These are phyloP conservation scores for Apiospora pterosperma DNA, from an alignment of 2,329 filamentous ascomycete genomes.

Conservation along the genomic window DNA sequence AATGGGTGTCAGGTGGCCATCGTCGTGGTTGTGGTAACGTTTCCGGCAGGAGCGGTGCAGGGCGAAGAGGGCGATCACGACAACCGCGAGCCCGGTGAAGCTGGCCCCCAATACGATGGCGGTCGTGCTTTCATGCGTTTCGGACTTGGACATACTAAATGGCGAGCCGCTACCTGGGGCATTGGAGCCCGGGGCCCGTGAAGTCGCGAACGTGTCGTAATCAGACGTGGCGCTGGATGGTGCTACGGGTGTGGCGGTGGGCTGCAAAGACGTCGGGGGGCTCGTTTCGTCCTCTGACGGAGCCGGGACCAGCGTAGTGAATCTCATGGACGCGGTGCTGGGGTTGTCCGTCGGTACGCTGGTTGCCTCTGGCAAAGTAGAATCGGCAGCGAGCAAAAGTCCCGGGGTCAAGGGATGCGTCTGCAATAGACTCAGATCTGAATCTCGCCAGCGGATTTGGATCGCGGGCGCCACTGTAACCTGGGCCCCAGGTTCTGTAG, in stretches of 20 bases:
- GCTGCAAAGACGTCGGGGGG: neutral
- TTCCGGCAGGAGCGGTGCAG: neutral
- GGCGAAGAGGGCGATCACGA: neutral
- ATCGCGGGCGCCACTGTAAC: constrained; percentile 33
- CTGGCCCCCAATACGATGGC: neutral
- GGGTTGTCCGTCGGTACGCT: neutral
- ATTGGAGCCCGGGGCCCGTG: neutral
- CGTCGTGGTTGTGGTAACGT: neutral
- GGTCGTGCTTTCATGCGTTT: neutral
- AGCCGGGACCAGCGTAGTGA: neutral
- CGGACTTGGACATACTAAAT: neutral
- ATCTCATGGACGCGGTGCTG: neutral
- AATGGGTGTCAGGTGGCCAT: neutral
- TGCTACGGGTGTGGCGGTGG: neutral
- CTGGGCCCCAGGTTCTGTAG: constrained; percentile 11
- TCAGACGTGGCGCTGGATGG: neutral
- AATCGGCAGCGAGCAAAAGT: constrained; percentile 15
- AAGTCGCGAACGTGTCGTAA: neutral
- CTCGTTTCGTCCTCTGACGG: neutral
- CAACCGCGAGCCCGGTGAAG: neutral
- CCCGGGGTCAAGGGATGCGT: constrained; percentile 35
- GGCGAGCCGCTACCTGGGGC: neutral
- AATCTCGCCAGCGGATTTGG: constrained; percentile 35
- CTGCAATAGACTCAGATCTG: constrained; percentile 29
- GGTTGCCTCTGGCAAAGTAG: neutral